Percentiles rank a stretch among this genome's conserved stretches.
These are phyloP conservation scores for Escallonia rubra DNA, from an alignment of 129 eudicot species.

Conservation along the genomic window DNA sequence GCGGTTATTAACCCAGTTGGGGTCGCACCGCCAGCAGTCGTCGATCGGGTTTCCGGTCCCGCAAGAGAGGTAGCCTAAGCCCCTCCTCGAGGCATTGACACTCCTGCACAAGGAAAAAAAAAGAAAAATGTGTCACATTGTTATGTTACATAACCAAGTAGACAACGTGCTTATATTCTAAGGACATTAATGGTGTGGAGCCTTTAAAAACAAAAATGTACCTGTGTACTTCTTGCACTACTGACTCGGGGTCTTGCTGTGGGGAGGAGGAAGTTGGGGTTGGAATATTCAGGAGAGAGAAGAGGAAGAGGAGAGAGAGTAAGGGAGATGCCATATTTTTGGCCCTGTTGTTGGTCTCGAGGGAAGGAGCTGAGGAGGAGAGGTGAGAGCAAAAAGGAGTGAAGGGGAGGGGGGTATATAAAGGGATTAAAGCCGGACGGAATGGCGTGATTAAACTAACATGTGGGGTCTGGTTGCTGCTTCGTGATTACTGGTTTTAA, in stretches of 20 bases:
- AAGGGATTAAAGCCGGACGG: not conserved
- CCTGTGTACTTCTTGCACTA: slow-evolving; percentile 46
- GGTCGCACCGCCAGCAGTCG: slow-evolving; percentile 75
- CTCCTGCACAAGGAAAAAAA: slow-evolving; percentile 5
- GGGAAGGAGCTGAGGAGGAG: not conserved
- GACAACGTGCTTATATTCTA: not conserved
- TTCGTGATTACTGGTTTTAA: slow-evolving; percentile 8
- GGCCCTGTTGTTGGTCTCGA: not conserved
- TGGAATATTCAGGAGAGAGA: slow-evolving; percentile 12
- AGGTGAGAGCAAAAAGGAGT: not conserved
- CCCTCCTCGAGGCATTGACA: slow-evolving; percentile 13
- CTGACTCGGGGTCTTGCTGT: slow-evolving; percentile 36
- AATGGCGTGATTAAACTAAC: not conserved
- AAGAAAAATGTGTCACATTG: not conserved
- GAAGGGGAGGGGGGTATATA: slow-evolving; percentile 7
- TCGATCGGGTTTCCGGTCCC: slow-evolving; percentile 69
- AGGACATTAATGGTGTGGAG: not conserved
- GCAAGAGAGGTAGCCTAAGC: slow-evolving; percentile 19
- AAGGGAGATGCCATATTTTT: slow-evolving; percentile 1
- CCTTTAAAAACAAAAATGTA: not conserved
- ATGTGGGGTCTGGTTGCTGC: slow-evolving; percentile 4
- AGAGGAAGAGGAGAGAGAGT: slow-evolving; percentile 8
- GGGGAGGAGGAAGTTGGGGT: slow-evolving; percentile 33
- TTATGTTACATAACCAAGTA: not conserved
- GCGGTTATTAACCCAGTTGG: slow-evolving; percentile 44